Conservation (phyloP, 371 early-diverging fungal genomes). For the Quaeritorhiza haematococci region DNA sequence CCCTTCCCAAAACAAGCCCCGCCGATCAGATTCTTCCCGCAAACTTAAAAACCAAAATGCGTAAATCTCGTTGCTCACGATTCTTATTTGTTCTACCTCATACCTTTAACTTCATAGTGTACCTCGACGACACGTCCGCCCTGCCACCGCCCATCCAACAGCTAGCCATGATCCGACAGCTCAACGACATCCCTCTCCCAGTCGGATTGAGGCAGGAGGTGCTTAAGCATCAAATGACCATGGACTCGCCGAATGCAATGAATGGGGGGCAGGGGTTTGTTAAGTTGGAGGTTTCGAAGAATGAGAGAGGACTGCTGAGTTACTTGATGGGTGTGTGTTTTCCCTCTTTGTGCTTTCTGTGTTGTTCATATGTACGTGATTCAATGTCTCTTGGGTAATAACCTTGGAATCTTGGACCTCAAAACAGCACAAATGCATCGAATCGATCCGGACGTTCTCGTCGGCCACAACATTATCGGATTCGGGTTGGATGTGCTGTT, state of each 20-base stretch:
- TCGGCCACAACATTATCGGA: constrained; percentile 95
- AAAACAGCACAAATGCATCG: constrained; percentile 60
- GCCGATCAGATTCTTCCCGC: no score
- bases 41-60: no score
- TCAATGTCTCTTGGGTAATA: no score
- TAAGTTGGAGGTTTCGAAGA: constrained; percentile 45
- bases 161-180: constrained; percentile 64
- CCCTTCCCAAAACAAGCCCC: no score
- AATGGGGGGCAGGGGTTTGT: no score
- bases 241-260: no score
- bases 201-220: constrained; percentile 52
- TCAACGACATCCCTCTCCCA: constrained; percentile 58
- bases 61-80: no score
- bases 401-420: no score
- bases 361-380: background rate
- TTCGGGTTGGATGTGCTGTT: constrained; percentile 89
- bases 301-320: constrained; percentile 63
- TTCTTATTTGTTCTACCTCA: no score
- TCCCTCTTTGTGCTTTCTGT: background rate
- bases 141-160: constrained; percentile 43
- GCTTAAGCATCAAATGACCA: no score
- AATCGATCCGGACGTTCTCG: constrained; percentile 88
- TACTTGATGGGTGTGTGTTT: constrained; percentile 52
- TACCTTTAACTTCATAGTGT: no score
- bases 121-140: constrained; percentile 53